Base-by-base conservation (phyloP, 352 stramenopile genomes). In the Globisporangium cederbergense region DNA sequence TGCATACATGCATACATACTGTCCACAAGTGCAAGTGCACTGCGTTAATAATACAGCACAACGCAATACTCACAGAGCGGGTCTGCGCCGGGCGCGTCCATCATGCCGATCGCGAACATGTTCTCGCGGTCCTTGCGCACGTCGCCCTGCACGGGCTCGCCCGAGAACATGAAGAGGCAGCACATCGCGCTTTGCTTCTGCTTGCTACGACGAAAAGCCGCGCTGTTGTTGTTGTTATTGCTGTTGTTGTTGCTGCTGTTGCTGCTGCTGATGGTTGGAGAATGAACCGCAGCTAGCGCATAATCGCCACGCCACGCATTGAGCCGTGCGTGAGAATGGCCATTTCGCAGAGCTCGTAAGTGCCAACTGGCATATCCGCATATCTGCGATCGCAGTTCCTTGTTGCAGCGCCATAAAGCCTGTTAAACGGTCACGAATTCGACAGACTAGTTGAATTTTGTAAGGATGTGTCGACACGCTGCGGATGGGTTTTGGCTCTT, bases 81-180 rank as follows among this genome's bases (percentile, higher is more conserved):
- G 55, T 91, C 89, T n/a, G 77, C 79, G 59, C 73, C 72, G 9
- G 89, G 86, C 25, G 92, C 92, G 46, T 95, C 57, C 76, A 96
- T 96, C 79, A 98, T 91, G 53, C 72, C 81, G 62, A 98, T 81
- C 25, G 89, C 78, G 73, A 97, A 98, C 16, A 68, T 67, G 32
- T 85, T 74, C 0, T 70, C 69, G 71, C 97, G 92, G 47, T 81
- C 60, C 58, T 89, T 78, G 65, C 86, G 86, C 36, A 78, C 67
- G 67, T 93, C 79, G 46, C 78, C 77, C 7, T 88, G 83, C 1
- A 95, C 61, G 7, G 86, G 84, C 10, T 90, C 81, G 34, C 72
- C 71, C 47, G 86, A 87, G 72, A 82, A 93, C 6, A 68, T n/a
- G 62, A 91, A 62, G 57, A 58, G 52, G 52, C 81, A 93, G 52